Conservation (phyloP, 805 yeast species). For the Kuraishia ogatae region DNA sequence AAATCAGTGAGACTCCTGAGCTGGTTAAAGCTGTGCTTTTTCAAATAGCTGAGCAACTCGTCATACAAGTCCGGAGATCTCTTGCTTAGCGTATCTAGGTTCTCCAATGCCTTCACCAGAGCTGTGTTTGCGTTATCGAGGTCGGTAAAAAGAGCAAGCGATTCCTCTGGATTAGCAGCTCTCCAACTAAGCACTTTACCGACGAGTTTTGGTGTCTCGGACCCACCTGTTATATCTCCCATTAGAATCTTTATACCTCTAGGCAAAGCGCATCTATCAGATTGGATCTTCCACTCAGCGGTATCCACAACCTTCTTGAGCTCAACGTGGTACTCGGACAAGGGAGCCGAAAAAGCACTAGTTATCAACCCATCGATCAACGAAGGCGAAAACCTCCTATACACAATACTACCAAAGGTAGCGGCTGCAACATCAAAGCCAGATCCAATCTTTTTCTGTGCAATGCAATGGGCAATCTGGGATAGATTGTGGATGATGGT, state of each 20-base stretch:
- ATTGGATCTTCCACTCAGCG: constrained; percentile 54
- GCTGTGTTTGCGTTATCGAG: constrained; percentile 52
- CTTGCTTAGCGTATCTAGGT: constrained; percentile 25
- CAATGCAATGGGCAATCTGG: constrained; percentile 85
- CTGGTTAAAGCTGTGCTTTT: constrained; percentile 8
- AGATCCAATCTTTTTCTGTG: constrained; percentile 93
- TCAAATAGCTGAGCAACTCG: constrained; percentile 12
- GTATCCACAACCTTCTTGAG: constrained; percentile 29
- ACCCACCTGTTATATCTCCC: constrained; percentile 93
- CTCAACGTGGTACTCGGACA: constrained; percentile 16
- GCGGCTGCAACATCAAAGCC: constrained; percentile 98
- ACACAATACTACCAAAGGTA: constrained; percentile 79
- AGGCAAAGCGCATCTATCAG: constrained; percentile 55
- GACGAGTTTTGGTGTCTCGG: constrained; percentile 90
- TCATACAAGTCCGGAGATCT: constrained; percentile 28
- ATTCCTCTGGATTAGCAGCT: constrained; percentile 36
- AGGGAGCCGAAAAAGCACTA: constrained; percentile 8
- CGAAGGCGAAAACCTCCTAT: constrained; percentile 63
- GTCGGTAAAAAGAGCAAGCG: constrained; percentile 41
- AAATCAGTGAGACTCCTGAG: constrained; percentile 2
- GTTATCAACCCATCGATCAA: constrained; percentile 32
- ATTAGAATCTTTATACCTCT: constrained; percentile 59
- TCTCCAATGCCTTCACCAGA: constrained; percentile 40
- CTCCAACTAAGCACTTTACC: constrained; percentile 69
- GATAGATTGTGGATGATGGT: constrained; percentile 68